phyloP scores from a whole-genome alignment of 2,329 filamentous ascomycete species.

The Aspergillus thermomutatus region DNA sequence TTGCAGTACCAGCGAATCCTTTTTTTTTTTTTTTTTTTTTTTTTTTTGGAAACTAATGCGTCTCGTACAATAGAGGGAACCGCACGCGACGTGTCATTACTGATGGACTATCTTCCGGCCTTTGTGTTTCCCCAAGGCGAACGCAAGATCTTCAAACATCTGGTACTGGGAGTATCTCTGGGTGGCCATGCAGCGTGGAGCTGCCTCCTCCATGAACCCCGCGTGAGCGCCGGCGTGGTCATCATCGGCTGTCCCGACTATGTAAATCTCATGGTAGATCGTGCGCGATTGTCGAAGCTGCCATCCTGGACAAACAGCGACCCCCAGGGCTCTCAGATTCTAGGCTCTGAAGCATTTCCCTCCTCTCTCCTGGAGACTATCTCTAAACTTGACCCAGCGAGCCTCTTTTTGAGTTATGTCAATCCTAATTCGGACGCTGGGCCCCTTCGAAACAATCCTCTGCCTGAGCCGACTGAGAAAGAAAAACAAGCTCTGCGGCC shows the following conservation, averaged over 20 bases:
- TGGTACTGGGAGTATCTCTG: slow-evolving; percentile 78
- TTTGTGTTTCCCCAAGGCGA: slow-evolving; percentile 62
- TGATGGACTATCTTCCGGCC: slow-evolving; percentile 75
- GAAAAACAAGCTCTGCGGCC: slow-evolving; percentile 45
- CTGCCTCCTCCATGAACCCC: slow-evolving; percentile 70
- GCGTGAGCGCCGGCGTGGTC: slow-evolving; percentile 73
- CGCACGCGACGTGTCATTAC: slow-evolving; percentile 66
- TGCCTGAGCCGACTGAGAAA: slow-evolving; percentile 38
- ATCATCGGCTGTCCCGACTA: slow-evolving; percentile 92
- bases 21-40: too few relatives aligned
- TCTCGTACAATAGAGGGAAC: slow-evolving; percentile 52
- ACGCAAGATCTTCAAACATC: slow-evolving; percentile 56
- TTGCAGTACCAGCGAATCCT: neutral
- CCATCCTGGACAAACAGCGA: slow-evolving; percentile 56
- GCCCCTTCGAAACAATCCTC: slow-evolving; percentile 26
- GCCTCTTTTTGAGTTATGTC: slow-evolving; percentile 61
- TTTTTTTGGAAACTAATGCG: neutral
- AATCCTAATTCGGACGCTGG: slow-evolving; percentile 17
- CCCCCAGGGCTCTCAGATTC: slow-evolving; percentile 59
- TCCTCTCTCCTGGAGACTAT: slow-evolving; percentile 61
- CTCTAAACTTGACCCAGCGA: slow-evolving; percentile 69
- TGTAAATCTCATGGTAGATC: slow-evolving; percentile 72
- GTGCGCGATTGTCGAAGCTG: slow-evolving; percentile 68
- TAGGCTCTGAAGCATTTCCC: slow-evolving; percentile 78
- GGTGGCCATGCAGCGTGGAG: slow-evolving; percentile 90